Evolutionary conservation across 2,329 filamentous ascomycete species (phyloP).

Genomic region (Monosporascus sp.): DNA sequence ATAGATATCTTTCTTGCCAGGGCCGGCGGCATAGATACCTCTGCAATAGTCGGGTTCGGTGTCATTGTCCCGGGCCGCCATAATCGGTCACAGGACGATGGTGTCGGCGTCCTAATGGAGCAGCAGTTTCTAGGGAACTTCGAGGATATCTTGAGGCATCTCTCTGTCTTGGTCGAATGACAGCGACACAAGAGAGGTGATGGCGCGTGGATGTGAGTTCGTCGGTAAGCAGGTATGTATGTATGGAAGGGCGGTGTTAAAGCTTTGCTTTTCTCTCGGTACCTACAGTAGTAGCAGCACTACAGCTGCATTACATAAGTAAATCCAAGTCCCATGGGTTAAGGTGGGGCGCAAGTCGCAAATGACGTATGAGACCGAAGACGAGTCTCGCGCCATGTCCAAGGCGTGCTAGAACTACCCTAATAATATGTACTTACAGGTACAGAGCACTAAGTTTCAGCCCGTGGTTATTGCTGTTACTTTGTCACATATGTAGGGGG

Average conservation of each 20-base stretch:
- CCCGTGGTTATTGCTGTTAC: too few species aligned
- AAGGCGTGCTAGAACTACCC: neutral
- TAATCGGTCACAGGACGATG: neutral
- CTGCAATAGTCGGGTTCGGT: constrained; percentile 10
- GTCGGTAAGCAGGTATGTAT: too few species aligned
- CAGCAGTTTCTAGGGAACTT: neutral
- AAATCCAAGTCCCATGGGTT: neutral
- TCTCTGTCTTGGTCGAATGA: neutral
- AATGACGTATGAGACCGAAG: neutral
- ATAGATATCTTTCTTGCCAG: constrained; percentile 41
- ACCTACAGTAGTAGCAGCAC: too few species aligned
- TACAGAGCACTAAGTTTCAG: too few species aligned
- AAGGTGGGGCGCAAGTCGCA: neutral
- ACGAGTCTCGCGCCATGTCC: neutral
- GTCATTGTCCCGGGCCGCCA: constrained; percentile 5
- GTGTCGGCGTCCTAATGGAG: neutral
- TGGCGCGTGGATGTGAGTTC: neutral
- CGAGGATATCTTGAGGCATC: neutral
- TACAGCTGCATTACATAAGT: too few species aligned
- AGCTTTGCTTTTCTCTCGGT: too few species aligned
- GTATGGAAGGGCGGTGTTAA: too few species aligned
- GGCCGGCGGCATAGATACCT: constrained; percentile 20
- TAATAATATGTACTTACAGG: neutral
- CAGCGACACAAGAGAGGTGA: neutral
- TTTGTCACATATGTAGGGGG: too few species aligned